Evolutionary conservation across 257 asterid genomes (phyloP), one percentile per base, ranked within the genome.

Genomic region (Linderniella brevidens): DNA sequence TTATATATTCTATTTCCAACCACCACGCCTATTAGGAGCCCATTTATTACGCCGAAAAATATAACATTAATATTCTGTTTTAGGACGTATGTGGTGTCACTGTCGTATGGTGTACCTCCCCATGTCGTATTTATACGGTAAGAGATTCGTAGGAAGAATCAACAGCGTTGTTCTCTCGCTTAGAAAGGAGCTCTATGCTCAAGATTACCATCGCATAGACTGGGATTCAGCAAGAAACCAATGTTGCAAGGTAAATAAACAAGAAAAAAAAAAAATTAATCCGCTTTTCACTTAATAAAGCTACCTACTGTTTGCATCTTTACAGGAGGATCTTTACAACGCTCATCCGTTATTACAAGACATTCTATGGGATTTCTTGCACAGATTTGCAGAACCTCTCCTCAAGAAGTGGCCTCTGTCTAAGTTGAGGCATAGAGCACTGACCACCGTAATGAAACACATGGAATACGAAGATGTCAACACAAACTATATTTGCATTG

Each of bases 41-140:
- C n/a, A n/a, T n/a, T n/a, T n/a, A n/a, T n/a, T n/a, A 25, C 32
- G 32, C 6, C 32, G 32, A 25, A 25, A 25, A 25, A 25, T 2
- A 25, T 25, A 2, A 25, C 3, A 25, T 25, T 2, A 25, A 25
- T 25, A 2, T 25, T 25, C 3, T 6, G 32, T 25, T 45, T 40
- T 54, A 57, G 61, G 54, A 17, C 48, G 50, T 17, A 57, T 57
- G 61, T 57, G 19, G 38, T 47, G 61, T 19, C 40, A 17, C 25
- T 48, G 54, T 48, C 61, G 61, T 7, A 13, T 57, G 55, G 61
- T 38, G 9, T 57, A 57, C 41, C 50, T 46, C 57, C 78, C 82
- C 1, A 70, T 74, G 82, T 74, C 82, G 4, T 74, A 70, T 45
- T 53, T 72, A 49, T 72, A 72, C 51, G 76, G 80, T 4, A 72